phyloP scores from a whole-genome alignment of 305 asterid species.

The Fraxinus sp. region DNA sequence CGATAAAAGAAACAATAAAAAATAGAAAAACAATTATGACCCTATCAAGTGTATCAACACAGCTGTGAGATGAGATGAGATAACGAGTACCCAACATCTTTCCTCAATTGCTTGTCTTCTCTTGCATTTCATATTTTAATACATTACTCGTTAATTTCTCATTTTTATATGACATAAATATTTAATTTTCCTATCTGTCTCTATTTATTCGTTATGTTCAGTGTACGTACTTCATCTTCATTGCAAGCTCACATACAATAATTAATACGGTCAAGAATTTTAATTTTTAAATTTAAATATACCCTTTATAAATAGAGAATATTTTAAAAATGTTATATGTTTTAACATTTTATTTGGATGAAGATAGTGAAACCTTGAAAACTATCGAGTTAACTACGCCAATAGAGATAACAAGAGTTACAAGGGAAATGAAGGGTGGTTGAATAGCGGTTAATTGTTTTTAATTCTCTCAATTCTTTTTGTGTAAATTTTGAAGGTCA shows the following conservation, averaged over 20 bases:
- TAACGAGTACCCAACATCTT: neutral
- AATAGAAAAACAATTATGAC: neutral
- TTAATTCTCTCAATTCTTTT: neutral
- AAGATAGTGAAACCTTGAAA: too few relatives aligned
- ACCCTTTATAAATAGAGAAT: too few relatives aligned
- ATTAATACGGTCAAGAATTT: neutral
- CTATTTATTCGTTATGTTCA: neutral
- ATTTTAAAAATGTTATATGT: too few relatives aligned
- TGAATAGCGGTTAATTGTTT: too few relatives aligned
- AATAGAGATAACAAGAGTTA: too few relatives aligned
- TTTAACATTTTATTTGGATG: too few relatives aligned
- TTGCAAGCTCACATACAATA: neutral
- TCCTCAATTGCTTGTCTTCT: neutral
- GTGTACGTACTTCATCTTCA: neutral
- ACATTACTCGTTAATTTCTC: neutral
- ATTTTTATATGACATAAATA: neutral
- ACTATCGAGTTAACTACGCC: too few relatives aligned
- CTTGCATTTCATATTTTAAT: neutral
- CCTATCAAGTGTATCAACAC: neutral
- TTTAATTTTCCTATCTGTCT: neutral
- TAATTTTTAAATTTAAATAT: too few relatives aligned
- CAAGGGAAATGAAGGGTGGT: too few relatives aligned
- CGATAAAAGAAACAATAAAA: too few relatives aligned
- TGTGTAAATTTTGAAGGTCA: neutral
- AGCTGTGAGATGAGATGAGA: neutral